Evolutionary conservation across 305 asterid genomes (phyloP), one percentile per base, ranked within the genome.

Genomic region (Fraxinus dipetala): DNA sequence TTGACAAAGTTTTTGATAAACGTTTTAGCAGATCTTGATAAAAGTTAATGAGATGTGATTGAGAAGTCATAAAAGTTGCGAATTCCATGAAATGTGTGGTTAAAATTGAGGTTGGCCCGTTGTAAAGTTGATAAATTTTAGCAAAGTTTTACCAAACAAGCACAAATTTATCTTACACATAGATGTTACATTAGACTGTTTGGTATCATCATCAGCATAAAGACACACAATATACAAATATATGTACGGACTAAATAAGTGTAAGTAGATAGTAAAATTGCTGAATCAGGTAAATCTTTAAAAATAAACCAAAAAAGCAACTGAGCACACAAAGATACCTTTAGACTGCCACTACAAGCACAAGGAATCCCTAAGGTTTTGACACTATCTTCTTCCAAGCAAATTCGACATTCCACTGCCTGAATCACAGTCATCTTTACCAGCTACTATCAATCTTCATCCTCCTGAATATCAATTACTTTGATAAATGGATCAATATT

Each of bases 261-360:
- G 20, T 16, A 16, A 51, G 63, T 3, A 18, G 30, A 59, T 6
- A 20, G 30, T 59, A 59, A 24, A 65, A 65, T 65, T 65, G 34
- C 70, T 3, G 26, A 59, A 63, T 16, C 28, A 3, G 16, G 73
- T 7, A 8, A 65, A 65, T 65, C 34, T 24, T 65, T 28, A 24
- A 65, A 2, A 24, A 36, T 11, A 65, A 65, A 9, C 9, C 73
- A 38, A 65, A 65, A 28, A 3, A 9, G 34, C 73, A 61, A 65
- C 73, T 65, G 73, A 24, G 7, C 16, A 65, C 36, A 24, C 34
- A 65, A 65, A 65, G 73, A 65, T 65, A 78, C 81, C 81, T 63
- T 78, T 31, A 78, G 35, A 40, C 61, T 78, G 63, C 81, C 81
- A 35, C 31, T 78, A 38, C 76, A 78, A 32, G 75, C 59, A 78